Percentiles rank a stretch among this genome's conserved stretches.
Evolutionary conservation across 768 basidiomycete species (phyloP).

Genomic region (Sarcodon aspratus): DNA sequence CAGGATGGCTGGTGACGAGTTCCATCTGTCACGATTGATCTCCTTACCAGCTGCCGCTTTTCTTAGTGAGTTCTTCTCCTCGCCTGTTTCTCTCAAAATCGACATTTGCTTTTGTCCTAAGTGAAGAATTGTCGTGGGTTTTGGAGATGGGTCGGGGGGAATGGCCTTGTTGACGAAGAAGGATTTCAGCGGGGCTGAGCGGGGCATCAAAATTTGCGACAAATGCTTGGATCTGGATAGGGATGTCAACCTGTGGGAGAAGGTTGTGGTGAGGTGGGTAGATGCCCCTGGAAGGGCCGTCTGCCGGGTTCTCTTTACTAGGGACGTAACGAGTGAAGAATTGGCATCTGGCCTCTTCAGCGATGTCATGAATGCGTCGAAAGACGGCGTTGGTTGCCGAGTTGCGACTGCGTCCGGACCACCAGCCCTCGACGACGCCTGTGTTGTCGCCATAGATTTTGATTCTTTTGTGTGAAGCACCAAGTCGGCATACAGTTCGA

Average conservation of each 20-base stretch:
- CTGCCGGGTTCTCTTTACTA: slow-evolving; percentile 15
- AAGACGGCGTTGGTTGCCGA: too few species aligned
- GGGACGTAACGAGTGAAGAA: too few species aligned
- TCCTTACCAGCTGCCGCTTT: background rate
- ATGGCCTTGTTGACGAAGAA: too few species aligned
- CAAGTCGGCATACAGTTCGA: too few species aligned
- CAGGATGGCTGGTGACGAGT: background rate
- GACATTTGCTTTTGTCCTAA: background rate
- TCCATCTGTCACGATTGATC: background rate
- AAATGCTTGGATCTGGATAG: slow-evolving; percentile 1
- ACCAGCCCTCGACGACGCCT: too few species aligned
- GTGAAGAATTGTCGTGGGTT: background rate
- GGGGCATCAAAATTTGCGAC: slow-evolving; percentile 1
- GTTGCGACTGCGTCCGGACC: too few species aligned
- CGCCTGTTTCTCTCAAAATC: background rate
- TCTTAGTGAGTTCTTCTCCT: background rate
- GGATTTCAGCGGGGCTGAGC: background rate
- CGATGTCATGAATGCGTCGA: too few species aligned
- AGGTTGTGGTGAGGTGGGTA: slow-evolving; percentile 4
- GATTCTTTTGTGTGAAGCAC: too few species aligned
- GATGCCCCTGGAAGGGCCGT: slow-evolving; percentile 11
- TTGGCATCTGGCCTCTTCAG: too few species aligned
- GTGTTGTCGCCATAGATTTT: too few species aligned
- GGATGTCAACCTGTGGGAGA: slow-evolving; percentile 7
- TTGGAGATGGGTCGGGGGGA: background rate